Conservation (phyloP, 345 rosid genomes). For the Lagerstroemia speciosa region DNA sequence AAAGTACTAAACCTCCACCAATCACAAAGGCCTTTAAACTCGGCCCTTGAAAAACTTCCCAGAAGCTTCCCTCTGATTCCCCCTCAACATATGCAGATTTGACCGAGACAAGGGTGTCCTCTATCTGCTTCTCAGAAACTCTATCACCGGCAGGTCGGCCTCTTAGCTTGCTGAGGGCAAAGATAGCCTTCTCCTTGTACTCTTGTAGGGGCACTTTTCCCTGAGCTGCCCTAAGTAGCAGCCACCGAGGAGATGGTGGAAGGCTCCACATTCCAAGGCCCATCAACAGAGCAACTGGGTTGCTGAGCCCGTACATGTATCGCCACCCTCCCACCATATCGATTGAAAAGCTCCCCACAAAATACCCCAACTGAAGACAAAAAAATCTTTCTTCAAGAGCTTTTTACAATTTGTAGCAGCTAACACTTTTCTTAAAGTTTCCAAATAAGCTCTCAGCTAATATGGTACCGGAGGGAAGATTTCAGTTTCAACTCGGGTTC, state of each 20-base stretch:
- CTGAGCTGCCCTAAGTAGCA: constrained; percentile 83
- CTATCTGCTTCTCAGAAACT: constrained; percentile 62
- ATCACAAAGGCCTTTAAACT: constrained; percentile 86
- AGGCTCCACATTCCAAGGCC: constrained; percentile 89
- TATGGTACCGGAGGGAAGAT: neutral
- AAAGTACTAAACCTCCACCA: constrained; percentile 92
- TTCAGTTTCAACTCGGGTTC: neutral
- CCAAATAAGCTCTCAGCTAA: neutral
- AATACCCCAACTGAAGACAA: constrained; percentile 62
- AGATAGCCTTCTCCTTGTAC: constrained; percentile 66
- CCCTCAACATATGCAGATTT: constrained; percentile 53
- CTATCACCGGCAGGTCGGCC: constrained; percentile 69
- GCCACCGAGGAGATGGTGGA: constrained; percentile 96
- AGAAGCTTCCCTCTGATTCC: constrained; percentile 60
- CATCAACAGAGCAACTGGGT: constrained; percentile 65
- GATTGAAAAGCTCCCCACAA: constrained; percentile 80
- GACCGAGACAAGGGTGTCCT: constrained; percentile 55
- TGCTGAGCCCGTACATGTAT: constrained; percentile 77
- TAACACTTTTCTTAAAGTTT: neutral
- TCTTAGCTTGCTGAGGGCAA: constrained; percentile 69
- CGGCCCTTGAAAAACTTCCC: constrained; percentile 85
- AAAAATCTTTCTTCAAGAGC: neutral
- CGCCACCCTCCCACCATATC: constrained; percentile 88
- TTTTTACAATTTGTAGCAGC: neutral
- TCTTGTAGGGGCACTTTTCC: constrained; percentile 70